Conservation (phyloP, 2,329 filamentous ascomycete genomes). For the Fusarium sp. region DNA sequence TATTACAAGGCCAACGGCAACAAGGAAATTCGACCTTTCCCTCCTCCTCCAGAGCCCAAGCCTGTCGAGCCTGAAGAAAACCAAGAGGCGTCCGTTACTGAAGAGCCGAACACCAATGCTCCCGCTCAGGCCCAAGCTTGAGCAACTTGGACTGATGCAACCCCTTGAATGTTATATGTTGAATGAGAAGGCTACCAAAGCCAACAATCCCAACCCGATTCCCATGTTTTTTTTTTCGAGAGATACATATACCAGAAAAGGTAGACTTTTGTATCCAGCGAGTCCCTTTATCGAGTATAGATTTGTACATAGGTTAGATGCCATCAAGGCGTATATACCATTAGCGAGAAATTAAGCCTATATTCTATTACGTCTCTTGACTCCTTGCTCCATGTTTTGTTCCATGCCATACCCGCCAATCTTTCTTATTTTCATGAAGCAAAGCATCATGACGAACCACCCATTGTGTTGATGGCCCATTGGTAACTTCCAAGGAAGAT, state of each 20-base stretch:
- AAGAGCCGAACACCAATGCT: constrained; percentile 30
- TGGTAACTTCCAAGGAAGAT: constrained; percentile 96
- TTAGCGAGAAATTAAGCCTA: constrained; percentile 37
- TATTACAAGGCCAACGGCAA: constrained; percentile 93
- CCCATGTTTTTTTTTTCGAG: constrained; percentile 2
- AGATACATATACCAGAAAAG: constrained; percentile 22
- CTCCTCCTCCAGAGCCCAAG: constrained; percentile 31
- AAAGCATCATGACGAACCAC: constrained; percentile 18
- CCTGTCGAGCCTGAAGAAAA: constrained; percentile 36
- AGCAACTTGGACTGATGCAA: constrained; percentile 16
- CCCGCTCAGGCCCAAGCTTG: constrained; percentile 18
- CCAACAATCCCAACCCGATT: not conserved
- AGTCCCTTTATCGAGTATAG: constrained; percentile 37
- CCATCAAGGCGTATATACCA: constrained; percentile 37
- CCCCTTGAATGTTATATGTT: not conserved
- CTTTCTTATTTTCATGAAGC: constrained; percentile 2
- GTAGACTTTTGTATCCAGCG: constrained; percentile 22
- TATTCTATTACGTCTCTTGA: too few relatives aligned
- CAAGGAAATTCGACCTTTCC: constrained; percentile 65
- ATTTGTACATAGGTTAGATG: constrained; percentile 40
- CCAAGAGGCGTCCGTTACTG: constrained; percentile 24
- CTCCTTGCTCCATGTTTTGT: constrained; percentile 23
- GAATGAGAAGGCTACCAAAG: not conserved
- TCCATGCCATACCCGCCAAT: constrained; percentile 30
- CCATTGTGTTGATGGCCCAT: constrained; percentile 80